Evolutionary conservation across 2,329 filamentous ascomycete species (phyloP), one percentile per base, ranked within the genome.

Genomic region (Zymoseptoria ardabiliae): DNA sequence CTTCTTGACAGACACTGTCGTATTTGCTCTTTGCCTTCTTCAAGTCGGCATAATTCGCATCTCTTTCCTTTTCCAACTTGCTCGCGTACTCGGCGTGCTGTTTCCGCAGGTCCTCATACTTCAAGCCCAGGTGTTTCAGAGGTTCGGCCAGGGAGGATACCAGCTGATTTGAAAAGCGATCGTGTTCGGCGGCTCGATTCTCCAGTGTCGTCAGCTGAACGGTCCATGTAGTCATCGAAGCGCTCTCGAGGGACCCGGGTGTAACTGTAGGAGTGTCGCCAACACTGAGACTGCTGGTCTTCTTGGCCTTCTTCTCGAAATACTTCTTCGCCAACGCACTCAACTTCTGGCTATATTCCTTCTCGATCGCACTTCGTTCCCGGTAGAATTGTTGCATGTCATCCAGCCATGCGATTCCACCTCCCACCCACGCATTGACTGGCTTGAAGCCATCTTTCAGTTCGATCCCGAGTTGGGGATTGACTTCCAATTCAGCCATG

Each of bases 371-470:
- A 72, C 91, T 90, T 59, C 95, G 85, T 76, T 99, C 94, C 65
- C 94, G 90, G 80, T 97, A 99, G 79, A 97, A 99, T 71, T 90
- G 87, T 75, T 99, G 91, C 64, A 99, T 90, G 70, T 99, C 94
- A 70, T 97, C 93, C 61, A 99, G 86, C 93, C 93, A 99, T 66
- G 84, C 81, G 73, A 99, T 96, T 65, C 93, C 91, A 74, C 90
- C 87, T 64, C 85, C 82, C 59, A 95, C 84, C 94, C 94, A 99
- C 69, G 83, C 85, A 77, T 92, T 97, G 73, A 95, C 91, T 19
- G 91, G 85, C 77, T 95, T 97, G 82, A 97, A 99, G 72, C 89
- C 90, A 85, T 99, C 94, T 91, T 96, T 97, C 74, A 97, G 82
- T 80, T 97, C 92, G 60, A 88, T 85, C 77, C 94, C 94, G 77